Evolutionary conservation across 257 asterid species (phyloP), one percentile per base, ranked within the genome.

Genomic region (Petunia axillaris): DNA sequence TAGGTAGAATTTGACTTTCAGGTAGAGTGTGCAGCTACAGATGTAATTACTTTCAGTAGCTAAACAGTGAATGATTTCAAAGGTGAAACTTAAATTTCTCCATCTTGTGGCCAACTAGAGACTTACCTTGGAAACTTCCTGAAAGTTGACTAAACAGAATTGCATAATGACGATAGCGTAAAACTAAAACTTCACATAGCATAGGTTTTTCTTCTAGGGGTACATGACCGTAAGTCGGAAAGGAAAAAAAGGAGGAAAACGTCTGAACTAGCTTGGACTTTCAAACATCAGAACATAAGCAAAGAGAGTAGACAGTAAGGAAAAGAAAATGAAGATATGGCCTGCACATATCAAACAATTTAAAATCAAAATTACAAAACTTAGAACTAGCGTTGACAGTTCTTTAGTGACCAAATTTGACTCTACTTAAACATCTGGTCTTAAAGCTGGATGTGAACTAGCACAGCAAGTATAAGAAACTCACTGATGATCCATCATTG

Each of bases 241-340:
- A 9, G 55, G 14, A 4, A 52, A 52, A 9, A 2, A 25, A 11
- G 46, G 77, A 25, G 2, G 6, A 46, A 73, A 35, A 8, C 77
- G 10, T 53, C 62, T 73, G 36, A 73, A 50, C 62, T 73, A 50
- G 13, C 39, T 35, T 50, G 15, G 59, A 73, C 48, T 48, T 40
- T n/a, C 62, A 11, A 52, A 50, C 46, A 73, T 50, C n/a, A 73
- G 77, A 73, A 73, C 44, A 73, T 73, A 73, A 50, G 77, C 36
- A 73, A 73, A 50, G 44, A 35, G 13, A 3, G 2, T 73, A 73
- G 59, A 46, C n/a, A 67, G 0, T 46, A 50, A 73, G 14, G 43
- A 67, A n/a, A 73, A 71, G 59, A 35, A 73, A 25, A 44, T 73
- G 36, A 50, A 3, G 39, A 35, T 50, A 73, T 73, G 60, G 1